These are phyloP conservation scores for Ganoderma multipileum DNA, from an alignment of 1,284 basidiomycete genomes.

Conservation along the genomic window DNA sequence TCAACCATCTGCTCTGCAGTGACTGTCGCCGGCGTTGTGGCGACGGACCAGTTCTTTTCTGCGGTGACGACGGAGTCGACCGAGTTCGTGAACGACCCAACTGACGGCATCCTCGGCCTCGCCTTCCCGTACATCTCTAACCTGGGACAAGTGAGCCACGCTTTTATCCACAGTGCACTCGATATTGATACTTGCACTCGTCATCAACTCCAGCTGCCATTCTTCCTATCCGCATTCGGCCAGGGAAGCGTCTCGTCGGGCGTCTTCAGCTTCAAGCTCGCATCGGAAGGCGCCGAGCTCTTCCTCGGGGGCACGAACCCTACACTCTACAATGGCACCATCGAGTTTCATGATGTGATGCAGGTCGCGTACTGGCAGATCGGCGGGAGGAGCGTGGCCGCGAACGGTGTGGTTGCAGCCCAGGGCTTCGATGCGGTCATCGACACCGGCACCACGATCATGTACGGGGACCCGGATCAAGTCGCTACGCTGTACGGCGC, in stretches of 20 bases:
- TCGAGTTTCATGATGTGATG: slow-evolving; percentile 44
- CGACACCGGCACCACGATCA: slow-evolving; percentile 54
- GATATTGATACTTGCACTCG: slow-evolving; percentile 45
- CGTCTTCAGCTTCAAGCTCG: slow-evolving; percentile 57
- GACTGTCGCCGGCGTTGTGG: slow-evolving; percentile 29
- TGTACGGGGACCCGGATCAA: slow-evolving; percentile 53
- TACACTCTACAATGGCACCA: slow-evolving; percentile 42
- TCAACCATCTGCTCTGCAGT: slow-evolving; percentile 28
- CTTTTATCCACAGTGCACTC: background rate
- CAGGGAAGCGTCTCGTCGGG: slow-evolving; percentile 43
- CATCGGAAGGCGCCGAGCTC: slow-evolving; percentile 51
- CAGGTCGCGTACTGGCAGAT: slow-evolving; percentile 36
- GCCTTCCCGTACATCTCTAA: slow-evolving; percentile 35
- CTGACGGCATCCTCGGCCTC: slow-evolving; percentile 38
- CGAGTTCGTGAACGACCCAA: slow-evolving; percentile 28
- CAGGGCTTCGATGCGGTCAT: slow-evolving; percentile 36
- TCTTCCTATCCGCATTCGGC: slow-evolving; percentile 51
- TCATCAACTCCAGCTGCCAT: slow-evolving; percentile 40
- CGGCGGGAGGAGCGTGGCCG: slow-evolving; percentile 26
- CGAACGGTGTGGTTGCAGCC: slow-evolving; percentile 21
- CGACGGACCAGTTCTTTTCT: slow-evolving; percentile 33
- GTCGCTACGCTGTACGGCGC: slow-evolving; percentile 50
- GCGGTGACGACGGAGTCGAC: slow-evolving; percentile 31
- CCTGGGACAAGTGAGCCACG: slow-evolving; percentile 22
- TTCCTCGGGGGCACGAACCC: slow-evolving; percentile 56